Evolutionary conservation across 2,329 filamentous ascomycete genomes (phyloP), one percentile per base, ranked within the genome.

Genomic region (Myriangium duriaei): DNA sequence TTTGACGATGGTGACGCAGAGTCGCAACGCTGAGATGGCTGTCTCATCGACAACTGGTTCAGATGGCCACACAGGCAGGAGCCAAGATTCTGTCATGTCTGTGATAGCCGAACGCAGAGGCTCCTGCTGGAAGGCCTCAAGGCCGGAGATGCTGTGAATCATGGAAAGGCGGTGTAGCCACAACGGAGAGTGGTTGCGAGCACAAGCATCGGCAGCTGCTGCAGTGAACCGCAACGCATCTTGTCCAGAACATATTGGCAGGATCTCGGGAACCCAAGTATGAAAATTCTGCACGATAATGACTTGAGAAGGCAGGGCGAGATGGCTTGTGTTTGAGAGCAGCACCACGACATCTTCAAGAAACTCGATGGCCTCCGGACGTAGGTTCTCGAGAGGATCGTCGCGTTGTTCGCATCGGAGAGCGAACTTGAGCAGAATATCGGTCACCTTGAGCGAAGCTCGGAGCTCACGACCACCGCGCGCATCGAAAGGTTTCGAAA

Each of bases 211-310:
- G 11, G 36, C 36, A 24, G 36, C 36, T 4, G 36, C 18, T 5
- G 36, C 30, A 2, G 30, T 30, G 30, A 39, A 39, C 3, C 30
- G 29, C 10, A 39, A 17, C 4, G 30, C 32, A 13, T 39, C 36
- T 9, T 39, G 30, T 15, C 32, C 36, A n/a, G 36, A 39, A 19
- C 36, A 39, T 26, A 32, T 79, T 72, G 43, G 81, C 0, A 75
- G 69, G 7, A 98, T 73, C 54, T 96, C 88, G 0, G 91, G 88
- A n/a, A 98, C 66, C 91, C 91, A 98, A 0, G 83, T 82, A 54
- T 96, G 88, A 56, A 96, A 93, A 56, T 96, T 85, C 58, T 98
- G 91, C 10, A 96, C 86, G 2, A 92, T 78, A 34, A 98, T 66
- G 0, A 91, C 96, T 61, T 98, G 93, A 1, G 42, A 42, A 4